Evolutionary conservation across 805 yeast species (phyloP), one percentile per base, ranked within the genome.

Genomic region (Lipomyces mesembrius): DNA sequence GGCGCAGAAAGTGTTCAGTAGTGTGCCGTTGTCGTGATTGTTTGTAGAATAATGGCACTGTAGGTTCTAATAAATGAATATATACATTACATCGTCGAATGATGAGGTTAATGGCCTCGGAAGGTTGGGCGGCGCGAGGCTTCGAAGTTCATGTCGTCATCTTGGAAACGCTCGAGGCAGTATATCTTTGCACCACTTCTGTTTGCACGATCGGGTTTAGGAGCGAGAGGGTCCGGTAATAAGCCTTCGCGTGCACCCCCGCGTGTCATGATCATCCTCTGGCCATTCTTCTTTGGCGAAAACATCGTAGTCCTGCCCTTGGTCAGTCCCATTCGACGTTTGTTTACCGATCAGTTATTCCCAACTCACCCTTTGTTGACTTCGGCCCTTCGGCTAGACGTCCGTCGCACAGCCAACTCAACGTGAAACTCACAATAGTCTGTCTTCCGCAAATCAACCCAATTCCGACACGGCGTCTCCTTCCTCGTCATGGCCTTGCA

Each of bases 341-440:
- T n/a, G n/a, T n/a, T n/a, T 14, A 20, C 9, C 8, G 34, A 53
- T 51, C 29, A 25, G 7, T 9, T 8, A 52, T 14, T 6, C 17
- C 17, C 6, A 20, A 52, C 65, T 29, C n/a, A 63, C 67, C 71
- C 71, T 53, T 66, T 65, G 61, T 87, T 90, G 62, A 94, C 80
- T 76, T 93, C 98, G 81, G 91, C 84, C 68, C 98, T 80, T 68
- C 84, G 82, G n/a, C 87, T 82, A 25, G 85, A 83, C 0, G 84
- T 77, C 57, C 81, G 81, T 56, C 83, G 82, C 63, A 86, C 80
- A 56, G 85, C 81, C 59, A 82, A 71, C 68, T 91, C 94, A 20
- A 83, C 80, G 74, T 93, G 98, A 73, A 79, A 91, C 35, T 86
- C 87, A 77, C 98, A 93, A 66, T 85, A 83, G 29, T 82, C 83